Evolutionary conservation across 1,284 basidiomycete genomes (phyloP).

Genomic region (Ustilago tritici): DNA sequence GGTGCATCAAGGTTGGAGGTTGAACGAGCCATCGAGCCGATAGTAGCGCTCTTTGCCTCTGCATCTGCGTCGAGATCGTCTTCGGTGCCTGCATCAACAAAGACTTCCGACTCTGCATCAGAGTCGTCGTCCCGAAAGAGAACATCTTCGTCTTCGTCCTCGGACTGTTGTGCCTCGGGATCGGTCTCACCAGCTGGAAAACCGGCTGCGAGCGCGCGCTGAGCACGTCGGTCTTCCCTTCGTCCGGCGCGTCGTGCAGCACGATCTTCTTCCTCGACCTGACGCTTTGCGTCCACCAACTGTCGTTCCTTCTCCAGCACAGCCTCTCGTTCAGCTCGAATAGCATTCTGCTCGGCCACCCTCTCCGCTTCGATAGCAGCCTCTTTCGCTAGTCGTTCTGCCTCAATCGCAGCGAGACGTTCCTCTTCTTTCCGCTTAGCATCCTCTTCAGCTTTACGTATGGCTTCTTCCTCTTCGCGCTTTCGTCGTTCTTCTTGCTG

Average conservation of each 20-base stretch:
- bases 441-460: slow-evolving; percentile 22
- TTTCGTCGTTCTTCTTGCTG: slow-evolving; percentile 30
- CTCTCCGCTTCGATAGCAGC: slow-evolving; percentile 19
- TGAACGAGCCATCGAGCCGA: slow-evolving; percentile 35
- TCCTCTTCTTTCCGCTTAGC: slow-evolving; percentile 36
- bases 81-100: slow-evolving; percentile 37
- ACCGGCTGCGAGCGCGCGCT: slow-evolving; percentile 34
- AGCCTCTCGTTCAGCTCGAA: slow-evolving; percentile 34
- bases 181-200: slow-evolving; percentile 34
- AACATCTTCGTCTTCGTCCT: slow-evolving; percentile 26
- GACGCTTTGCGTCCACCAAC: slow-evolving; percentile 48
- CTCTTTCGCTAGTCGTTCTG: slow-evolving; percentile 33
- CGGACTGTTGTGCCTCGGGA: slow-evolving; percentile 28
- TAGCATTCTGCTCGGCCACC: slow-evolving; percentile 32
- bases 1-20: slow-evolving; percentile 34
- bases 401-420: slow-evolving; percentile 47
- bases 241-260: slow-evolving; percentile 41
- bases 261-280: slow-evolving; percentile 47
- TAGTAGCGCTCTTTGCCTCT: slow-evolving; percentile 31
- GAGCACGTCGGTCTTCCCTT: slow-evolving; percentile 32
- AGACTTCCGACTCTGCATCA: slow-evolving; percentile 35
- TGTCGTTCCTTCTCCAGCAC: slow-evolving; percentile 39
- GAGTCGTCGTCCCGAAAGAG: slow-evolving; percentile 17
- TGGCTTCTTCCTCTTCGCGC: slow-evolving; percentile 22
- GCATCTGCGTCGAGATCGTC: slow-evolving; percentile 16